Evolutionary conservation across 1,284 basidiomycete genomes (phyloP).

Genomic region (Volvariella surrecta): DNA sequence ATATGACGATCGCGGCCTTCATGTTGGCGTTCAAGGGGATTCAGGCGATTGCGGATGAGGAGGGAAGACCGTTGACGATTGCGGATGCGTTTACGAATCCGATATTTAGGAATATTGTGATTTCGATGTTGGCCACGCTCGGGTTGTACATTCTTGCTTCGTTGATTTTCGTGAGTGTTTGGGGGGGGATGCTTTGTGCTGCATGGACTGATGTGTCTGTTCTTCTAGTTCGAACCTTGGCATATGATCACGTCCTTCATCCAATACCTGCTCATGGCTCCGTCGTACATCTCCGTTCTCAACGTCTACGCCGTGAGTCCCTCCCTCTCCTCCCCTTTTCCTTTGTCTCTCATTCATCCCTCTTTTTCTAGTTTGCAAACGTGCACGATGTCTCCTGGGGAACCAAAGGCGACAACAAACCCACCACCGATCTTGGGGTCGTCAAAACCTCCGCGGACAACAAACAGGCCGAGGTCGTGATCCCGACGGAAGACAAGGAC

Average conservation of each 20-base stretch:
- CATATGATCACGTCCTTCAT: conserved; percentile 93
- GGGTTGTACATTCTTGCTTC: conserved; percentile 81
- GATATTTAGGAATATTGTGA: conserved; percentile 81
- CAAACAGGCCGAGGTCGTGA: conserved; percentile 73
- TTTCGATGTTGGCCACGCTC: conserved; percentile 80
- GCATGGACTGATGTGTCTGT: conserved; percentile 1
- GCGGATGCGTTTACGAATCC: conserved; percentile 61
- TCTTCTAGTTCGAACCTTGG: conserved; percentile 86
- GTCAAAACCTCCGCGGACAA: conserved; percentile 52
- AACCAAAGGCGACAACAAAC: conserved; percentile 86
- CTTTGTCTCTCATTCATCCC: conserved; percentile 3
- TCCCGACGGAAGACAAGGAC: conserved; percentile 79
- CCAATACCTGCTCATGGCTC: conserved; percentile 88
- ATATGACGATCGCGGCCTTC: conserved; percentile 84
- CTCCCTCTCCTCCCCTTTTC: conserved; percentile 1
- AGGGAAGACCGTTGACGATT: conserved; percentile 36
- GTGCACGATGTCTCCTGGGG: conserved; percentile 89
- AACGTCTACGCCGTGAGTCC: conserved; percentile 77
- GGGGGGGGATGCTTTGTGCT: not conserved
- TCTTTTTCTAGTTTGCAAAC: conserved; percentile 68
- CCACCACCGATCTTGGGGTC: conserved; percentile 76
- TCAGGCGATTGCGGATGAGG: conserved; percentile 37
- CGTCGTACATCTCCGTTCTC: conserved; percentile 87
- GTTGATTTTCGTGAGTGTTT: conserved; percentile 66
- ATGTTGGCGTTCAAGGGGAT: conserved; percentile 79